Conservation (phyloP, 2,329 filamentous ascomycete genomes). For the Neofusicoccum laricinum region DNA sequence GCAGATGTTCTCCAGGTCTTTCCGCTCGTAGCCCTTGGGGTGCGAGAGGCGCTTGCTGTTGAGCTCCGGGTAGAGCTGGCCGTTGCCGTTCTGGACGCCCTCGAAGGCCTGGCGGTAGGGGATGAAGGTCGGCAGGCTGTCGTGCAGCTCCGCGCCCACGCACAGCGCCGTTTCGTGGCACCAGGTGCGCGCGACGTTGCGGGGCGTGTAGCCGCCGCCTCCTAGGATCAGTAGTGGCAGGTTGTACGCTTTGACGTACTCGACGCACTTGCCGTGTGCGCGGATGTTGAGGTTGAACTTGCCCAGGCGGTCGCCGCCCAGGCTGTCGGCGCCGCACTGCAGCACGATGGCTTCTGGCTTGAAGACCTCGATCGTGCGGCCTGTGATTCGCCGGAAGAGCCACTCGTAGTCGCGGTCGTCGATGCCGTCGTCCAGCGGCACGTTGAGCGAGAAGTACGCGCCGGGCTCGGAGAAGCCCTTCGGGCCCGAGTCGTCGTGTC, state of each 20-base stretch:
- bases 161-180: slow-evolving; percentile 93
- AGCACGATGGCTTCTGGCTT: slow-evolving; percentile 88
- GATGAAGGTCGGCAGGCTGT: slow-evolving; percentile 73
- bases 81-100: slow-evolving; percentile 67
- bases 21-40: slow-evolving; percentile 75
- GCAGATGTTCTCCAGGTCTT: slow-evolving; percentile 73
- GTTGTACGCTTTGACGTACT: slow-evolving; percentile 77
- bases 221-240: slow-evolving; percentile 88
- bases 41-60: slow-evolving; percentile 63
- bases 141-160: slow-evolving; percentile 69
- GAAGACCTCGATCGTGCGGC: slow-evolving; percentile 75
- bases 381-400: slow-evolving; percentile 80
- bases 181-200: slow-evolving; percentile 96
- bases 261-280: slow-evolving; percentile 87
- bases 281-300: slow-evolving; percentile 96
- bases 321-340: slow-evolving; percentile 91
- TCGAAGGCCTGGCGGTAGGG: slow-evolving; percentile 83
- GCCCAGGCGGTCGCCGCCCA: slow-evolving; percentile 89
- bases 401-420: slow-evolving; percentile 84
- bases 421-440: slow-evolving; percentile 86
- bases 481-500: slow-evolving; percentile 79
- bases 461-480: slow-evolving; percentile 80
- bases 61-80: slow-evolving; percentile 79
- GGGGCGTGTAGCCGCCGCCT: slow-evolving; percentile 91
- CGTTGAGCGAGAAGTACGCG: slow-evolving; percentile 85